Percentiles rank a stretch among this genome's conserved stretches.
These are phyloP conservation scores for Mycena chlorophos DNA, from an alignment of 768 basidiomycete species.

Conservation along the genomic window DNA sequence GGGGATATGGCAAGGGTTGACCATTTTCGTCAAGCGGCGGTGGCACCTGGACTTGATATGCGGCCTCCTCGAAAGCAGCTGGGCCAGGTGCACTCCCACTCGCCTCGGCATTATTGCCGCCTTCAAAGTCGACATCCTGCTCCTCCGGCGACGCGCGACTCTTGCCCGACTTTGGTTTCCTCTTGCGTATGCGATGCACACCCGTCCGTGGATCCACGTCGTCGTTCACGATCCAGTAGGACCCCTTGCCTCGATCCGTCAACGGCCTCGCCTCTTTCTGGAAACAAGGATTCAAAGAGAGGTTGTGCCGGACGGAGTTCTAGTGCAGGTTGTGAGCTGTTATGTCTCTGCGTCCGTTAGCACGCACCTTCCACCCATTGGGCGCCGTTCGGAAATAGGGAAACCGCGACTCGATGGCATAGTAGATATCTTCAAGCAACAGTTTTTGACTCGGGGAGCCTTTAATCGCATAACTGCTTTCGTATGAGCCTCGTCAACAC, in stretches of 20 bases:
- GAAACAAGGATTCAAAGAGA: conserved; percentile 61
- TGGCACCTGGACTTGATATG: conserved; percentile 39
- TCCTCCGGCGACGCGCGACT: conserved; percentile 54
- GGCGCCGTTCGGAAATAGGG: conserved; percentile 87
- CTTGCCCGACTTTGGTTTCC: conserved; percentile 66
- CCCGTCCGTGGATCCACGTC: conserved; percentile 88
- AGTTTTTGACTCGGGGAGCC: conserved; percentile 86
- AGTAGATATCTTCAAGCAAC: conserved; percentile 87
- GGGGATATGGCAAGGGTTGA: conserved; percentile 48
- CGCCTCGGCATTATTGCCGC: conserved; percentile 41
- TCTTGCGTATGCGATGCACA: conserved; percentile 86
- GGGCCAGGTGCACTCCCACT: too few relatives aligned
- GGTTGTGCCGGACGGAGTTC: too few relatives aligned
- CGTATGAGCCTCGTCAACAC: conserved; percentile 14
- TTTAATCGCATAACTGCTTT: conserved; percentile 87
- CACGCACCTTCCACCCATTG: conserved; percentile 87
- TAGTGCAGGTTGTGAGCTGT: conserved; percentile 21
- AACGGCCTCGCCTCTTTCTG: conserved; percentile 90
- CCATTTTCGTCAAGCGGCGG: conserved; percentile 20
- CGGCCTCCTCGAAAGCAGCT: conserved; percentile 55
- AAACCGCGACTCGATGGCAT: conserved; percentile 87
- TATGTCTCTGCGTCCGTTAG: conserved; percentile 22
- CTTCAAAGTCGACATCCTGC: conserved; percentile 56
- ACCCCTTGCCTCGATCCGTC: conserved; percentile 88
- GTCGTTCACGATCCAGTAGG: conserved; percentile 91